These are phyloP conservation scores for Penicillium odoratum DNA, from an alignment of 495 filamentous ascomycete species.

Conservation along the genomic window DNA sequence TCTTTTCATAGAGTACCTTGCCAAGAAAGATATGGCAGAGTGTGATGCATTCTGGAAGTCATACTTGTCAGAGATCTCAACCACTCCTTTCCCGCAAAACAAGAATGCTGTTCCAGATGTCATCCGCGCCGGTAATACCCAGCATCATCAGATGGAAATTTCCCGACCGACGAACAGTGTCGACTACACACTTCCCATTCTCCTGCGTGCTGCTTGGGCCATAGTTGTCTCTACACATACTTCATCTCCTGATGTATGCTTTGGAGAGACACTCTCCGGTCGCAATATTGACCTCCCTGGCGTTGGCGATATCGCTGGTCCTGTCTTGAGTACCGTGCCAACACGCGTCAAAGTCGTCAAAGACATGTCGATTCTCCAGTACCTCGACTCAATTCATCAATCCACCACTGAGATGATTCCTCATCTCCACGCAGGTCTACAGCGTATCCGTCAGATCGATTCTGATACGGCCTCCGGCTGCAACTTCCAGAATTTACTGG, in stretches of 20 bases:
- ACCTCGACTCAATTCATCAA: conserved; percentile 44
- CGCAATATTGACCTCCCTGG: conserved; percentile 51
- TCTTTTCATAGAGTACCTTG: conserved; percentile 45
- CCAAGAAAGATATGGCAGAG: conserved; percentile 30
- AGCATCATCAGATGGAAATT: conserved; percentile 28
- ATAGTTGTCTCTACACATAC: conserved; percentile 48
- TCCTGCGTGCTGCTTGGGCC: conserved; percentile 57
- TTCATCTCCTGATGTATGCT: conserved; percentile 49
- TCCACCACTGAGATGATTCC: conserved; percentile 50
- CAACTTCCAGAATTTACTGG: conserved; percentile 63
- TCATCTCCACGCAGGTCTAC: conserved; percentile 47
- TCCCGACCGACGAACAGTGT: conserved; percentile 19
- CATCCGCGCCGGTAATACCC: conserved; percentile 33
- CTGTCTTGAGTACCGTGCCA: conserved; percentile 54
- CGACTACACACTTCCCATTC: conserved; percentile 46
- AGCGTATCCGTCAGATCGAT: conserved; percentile 42
- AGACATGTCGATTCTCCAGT: conserved; percentile 35
- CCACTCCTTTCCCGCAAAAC: conserved; percentile 31
- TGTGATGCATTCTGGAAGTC: conserved; percentile 49
- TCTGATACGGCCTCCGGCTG: conserved; percentile 50
- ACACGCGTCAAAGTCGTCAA: conserved; percentile 45
- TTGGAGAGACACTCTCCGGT: conserved; percentile 57
- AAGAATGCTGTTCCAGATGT: conserved; percentile 28
- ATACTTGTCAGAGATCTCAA: conserved; percentile 32
- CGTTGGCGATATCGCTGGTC: conserved; percentile 52